Evolutionary conservation across 306 rosid genomes (phyloP).

Genomic region (Elaeagnus macrophylla): DNA sequence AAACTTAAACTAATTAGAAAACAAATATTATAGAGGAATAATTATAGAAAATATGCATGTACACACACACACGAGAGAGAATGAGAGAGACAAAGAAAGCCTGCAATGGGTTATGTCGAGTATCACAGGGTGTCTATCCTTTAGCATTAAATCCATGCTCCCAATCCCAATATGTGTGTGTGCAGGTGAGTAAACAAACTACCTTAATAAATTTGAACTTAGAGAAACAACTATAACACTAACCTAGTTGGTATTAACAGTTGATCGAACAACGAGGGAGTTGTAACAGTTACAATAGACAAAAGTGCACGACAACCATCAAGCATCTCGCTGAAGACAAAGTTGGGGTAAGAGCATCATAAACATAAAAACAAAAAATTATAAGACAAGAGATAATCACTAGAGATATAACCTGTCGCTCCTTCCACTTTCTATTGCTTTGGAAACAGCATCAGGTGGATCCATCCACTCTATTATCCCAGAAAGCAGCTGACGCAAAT

Average conservation of each 20-base stretch:
- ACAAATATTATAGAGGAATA: conserved; percentile 1
- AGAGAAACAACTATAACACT: not conserved
- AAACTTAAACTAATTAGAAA: conserved; percentile 11
- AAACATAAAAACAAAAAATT: not conserved
- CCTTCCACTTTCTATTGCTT: conserved; percentile 69
- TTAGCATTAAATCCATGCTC: no score
- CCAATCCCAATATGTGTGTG: no score
- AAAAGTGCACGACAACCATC: conserved; percentile 94
- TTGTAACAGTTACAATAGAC: conserved; percentile 68
- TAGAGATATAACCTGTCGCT: conserved; percentile 63
- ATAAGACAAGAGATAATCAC: conserved; percentile 10
- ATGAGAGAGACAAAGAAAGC: not conserved
- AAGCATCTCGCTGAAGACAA: conserved; percentile 74
- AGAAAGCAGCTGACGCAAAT: conserved; percentile 68
- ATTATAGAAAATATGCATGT: not conserved
- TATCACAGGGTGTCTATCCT: no score
- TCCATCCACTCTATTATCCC: conserved; percentile 86
- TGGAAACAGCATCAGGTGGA: conserved; percentile 76
- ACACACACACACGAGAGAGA: not conserved
- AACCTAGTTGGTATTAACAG: conserved; percentile 68
- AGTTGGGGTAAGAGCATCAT: conserved; percentile 13
- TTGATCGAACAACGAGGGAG: conserved; percentile 59
- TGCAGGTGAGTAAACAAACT: no score
- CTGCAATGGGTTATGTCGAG: not conserved
- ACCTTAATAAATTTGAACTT: no score